Base-by-base conservation (phyloP, 2,329 filamentous ascomycete species). In the Colletotrichum trifolii region DNA sequence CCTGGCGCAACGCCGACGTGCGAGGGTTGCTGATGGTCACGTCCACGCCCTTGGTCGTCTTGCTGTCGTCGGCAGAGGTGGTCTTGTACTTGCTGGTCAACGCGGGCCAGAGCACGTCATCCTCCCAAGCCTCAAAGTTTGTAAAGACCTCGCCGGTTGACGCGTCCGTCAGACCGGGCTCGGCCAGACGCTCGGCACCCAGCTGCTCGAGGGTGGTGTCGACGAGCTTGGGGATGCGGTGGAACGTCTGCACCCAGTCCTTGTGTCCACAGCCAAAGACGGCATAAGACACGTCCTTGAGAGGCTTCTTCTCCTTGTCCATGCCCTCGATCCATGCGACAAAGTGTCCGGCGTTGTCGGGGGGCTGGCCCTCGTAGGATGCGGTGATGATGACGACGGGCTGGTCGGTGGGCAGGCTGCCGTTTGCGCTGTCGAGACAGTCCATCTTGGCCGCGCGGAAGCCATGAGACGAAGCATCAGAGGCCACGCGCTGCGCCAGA, bases 301-400 rank as follows among this genome's bases (percentile, higher is more conserved):
- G 74, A 6, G 60, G 60, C 1, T 42, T 8, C 54, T 59, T 50
- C 54, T 83, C 79, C 6, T 83, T 79, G 45, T 82, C 77, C 15
- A 84, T 75, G 9, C 71, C 78, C 69, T 86, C 79, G 4, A 92
- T 71, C 90, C 90, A 93, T 2, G 82, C 77, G 38, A 88, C 84
- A 70, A 92, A 93, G 52, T 86, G 82, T 0, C 78, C 81, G 0
- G 90, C 90, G 56, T 93, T 92, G 68, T 92, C 89, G 0, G 89
- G 86, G 0, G 90, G 88, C 60, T 90, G 81, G 1, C 91, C 90
- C 71, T 93, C 90, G 70, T 92, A 93, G 2, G 86, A 88, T 0
- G 90, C 83, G 0, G 87, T 87, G 66, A 93, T 83, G 61, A 93
- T 80, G 12, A 91, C 77, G 0, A 90, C 80, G 0, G 89, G 88